Percentiles rank a stretch among this genome's conserved stretches.
Evolutionary conservation across 2,329 filamentous ascomycete species (phyloP).

Genomic region (Dactylellina sp.): DNA sequence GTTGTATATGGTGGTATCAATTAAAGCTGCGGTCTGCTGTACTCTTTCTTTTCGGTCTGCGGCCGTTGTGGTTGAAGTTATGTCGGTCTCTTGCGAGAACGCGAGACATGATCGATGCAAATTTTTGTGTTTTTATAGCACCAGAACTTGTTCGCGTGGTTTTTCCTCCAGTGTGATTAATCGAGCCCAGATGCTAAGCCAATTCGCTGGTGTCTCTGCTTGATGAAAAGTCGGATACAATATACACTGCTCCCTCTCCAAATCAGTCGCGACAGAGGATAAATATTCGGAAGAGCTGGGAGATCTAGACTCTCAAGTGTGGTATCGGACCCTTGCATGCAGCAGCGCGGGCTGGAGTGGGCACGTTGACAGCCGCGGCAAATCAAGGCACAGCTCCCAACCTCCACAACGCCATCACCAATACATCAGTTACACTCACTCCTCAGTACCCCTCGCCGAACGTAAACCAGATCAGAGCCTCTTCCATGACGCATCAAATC

Average conservation of each 20-base stretch:
- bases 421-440: slow-evolving; percentile 7
- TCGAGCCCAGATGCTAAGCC: no score
- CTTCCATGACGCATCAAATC: slow-evolving; percentile 21
- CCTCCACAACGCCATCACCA: slow-evolving; percentile 34
- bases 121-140: neutral
- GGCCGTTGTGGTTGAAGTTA: neutral
- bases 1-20: slow-evolving; percentile 9
- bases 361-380: slow-evolving; percentile 51
- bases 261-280: no score
- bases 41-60: slow-evolving; percentile 1
- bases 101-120: slow-evolving; percentile 41
- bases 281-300: no score
- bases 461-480: neutral
- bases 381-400: slow-evolving; percentile 40
- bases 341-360: slow-evolving; percentile 25
- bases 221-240: no score
- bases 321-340: slow-evolving; percentile 46
- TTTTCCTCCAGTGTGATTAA: no score
- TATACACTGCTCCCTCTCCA: no score
- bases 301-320: no score
- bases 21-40: slow-evolving; percentile 9
- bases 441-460: neutral
- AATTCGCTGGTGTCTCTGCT: no score
- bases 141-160: no score
- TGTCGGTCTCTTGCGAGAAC: neutral